These are phyloP conservation scores for Fusarium decemcellulare DNA, from an alignment of 2,329 filamentous ascomycete genomes.

Conservation along the genomic window DNA sequence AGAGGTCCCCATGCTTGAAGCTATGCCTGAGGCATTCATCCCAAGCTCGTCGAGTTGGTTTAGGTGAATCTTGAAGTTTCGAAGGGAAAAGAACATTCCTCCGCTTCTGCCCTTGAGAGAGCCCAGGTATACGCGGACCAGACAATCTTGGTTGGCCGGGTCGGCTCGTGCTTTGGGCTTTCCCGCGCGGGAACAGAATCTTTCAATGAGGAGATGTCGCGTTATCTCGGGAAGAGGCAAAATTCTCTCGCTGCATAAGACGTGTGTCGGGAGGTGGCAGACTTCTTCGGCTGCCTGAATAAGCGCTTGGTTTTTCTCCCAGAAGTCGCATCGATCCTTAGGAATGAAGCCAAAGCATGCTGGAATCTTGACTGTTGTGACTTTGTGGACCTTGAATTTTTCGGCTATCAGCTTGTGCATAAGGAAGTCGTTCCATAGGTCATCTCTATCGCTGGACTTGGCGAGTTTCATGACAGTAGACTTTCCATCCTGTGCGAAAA, in stretches of 20 bases:
- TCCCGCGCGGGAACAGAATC: constrained; percentile 26
- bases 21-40: constrained; percentile 16
- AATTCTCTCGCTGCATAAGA: constrained; percentile 35
- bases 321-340: not conserved
- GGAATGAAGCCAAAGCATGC: constrained; percentile 14
- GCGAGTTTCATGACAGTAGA: constrained; percentile 32
- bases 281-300: constrained; percentile 9
- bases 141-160: constrained; percentile 39
- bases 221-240: constrained; percentile 40
- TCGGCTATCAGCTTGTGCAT: constrained; percentile 18
- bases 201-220: constrained; percentile 37
- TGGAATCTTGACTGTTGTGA: constrained; percentile 23
- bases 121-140: constrained; percentile 41
- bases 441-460: constrained; percentile 18
- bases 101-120: constrained; percentile 1
- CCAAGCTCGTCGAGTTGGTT: constrained; percentile 45
- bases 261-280: constrained; percentile 36
- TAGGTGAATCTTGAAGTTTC: constrained; percentile 51
- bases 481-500: constrained; percentile 27
- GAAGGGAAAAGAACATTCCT: constrained; percentile 44
- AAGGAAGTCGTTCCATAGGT: constrained; percentile 33
- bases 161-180: constrained; percentile 21
- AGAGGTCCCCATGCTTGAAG: constrained; percentile 43
- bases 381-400: constrained; percentile 8
- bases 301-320: not conserved